Evolutionary conservation across 345 rosid genomes (phyloP), one percentile per base, ranked within the genome.

Genomic region (Murraya paniculata): DNA sequence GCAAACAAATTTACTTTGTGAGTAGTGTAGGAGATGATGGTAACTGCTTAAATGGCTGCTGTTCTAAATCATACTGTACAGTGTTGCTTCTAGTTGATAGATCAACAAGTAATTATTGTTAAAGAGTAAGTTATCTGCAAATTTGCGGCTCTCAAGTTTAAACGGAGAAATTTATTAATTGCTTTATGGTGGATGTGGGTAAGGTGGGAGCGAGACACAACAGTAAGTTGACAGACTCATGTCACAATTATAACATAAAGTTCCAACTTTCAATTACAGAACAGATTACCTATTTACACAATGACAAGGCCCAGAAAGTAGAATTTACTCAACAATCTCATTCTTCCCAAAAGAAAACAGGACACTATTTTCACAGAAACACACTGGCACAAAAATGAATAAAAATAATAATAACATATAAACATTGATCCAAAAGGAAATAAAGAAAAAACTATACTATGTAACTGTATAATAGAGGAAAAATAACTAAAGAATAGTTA

Each of bases 1-100:
- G 31, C 83, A 85, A 81, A 76, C 75, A 76, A 58, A 73, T 62
- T 45, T 79, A 71, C 66, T 31, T 28, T 28, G 61, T 71, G 64
- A 87, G 83, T 67, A 62, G 21, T 18, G 33, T 30, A 71, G 36
- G 28, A 53, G n/a, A 76, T 55, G 9, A 65, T 50, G 78, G 68
- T 22, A n/a, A 66, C 14, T 4, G 67, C 56, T 35, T 68, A 70
- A 71, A 48, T 55, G 50, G 45, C 39, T 81, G n/a, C 31, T 53
- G 56, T 50, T 38, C 28, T 41, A 45, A 59, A 50, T 41, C n/a
- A 76, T 64, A 57, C 64, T 53, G 3, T 25, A 69, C 5, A 45
- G 7, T 53, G 62, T 56, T 38, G 45, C 36, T 72, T 68, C 55
- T 59, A 31, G 77, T 55, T 30, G 21, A 28, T 30, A 21, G 45